These are phyloP conservation scores for Myxozyma neotropica DNA, from an alignment of 805 yeast species.

Conservation along the genomic window DNA sequence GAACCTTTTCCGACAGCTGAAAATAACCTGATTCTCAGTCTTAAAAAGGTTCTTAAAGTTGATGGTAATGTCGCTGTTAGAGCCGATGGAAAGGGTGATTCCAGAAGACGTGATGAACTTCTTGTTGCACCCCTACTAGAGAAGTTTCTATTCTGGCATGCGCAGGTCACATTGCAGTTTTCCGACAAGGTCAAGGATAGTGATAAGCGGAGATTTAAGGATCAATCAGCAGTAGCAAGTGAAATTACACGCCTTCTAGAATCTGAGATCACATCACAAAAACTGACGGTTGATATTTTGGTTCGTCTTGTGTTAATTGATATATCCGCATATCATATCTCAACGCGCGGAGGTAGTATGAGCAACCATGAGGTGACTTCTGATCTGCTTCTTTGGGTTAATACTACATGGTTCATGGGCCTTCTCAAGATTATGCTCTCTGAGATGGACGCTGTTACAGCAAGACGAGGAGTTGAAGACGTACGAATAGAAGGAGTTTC, in stretches of 20 bases:
- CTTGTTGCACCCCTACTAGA: slow-evolving; percentile 4
- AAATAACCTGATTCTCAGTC: slow-evolving; percentile 30
- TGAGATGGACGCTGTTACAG: not conserved
- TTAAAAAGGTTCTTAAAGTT: slow-evolving; percentile 20
- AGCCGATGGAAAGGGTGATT: slow-evolving; percentile 2
- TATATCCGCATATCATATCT: slow-evolving; percentile 20
- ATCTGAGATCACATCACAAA: slow-evolving; percentile 1
- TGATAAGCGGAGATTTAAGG: not conserved
- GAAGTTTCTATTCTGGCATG: slow-evolving; percentile 25
- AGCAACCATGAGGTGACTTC: not conserved
- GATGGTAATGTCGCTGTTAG: not conserved
- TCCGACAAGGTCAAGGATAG: not conserved
- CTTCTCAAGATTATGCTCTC: not conserved
- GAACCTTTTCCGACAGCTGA: slow-evolving; percentile 30
- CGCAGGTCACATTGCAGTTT: slow-evolving; percentile 4
- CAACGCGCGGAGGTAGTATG: slow-evolving; percentile 6
- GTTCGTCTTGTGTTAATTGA: slow-evolving; percentile 16
- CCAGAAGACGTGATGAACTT: slow-evolving; percentile 15
- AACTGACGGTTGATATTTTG: slow-evolving; percentile 20
- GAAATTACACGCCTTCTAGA: slow-evolving; percentile 6
- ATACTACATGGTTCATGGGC: slow-evolving; percentile 20
- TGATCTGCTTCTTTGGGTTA: not conserved
- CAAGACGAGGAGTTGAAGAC: not conserved
- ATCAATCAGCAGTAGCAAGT: not conserved
- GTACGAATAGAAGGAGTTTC: slow-evolving; percentile 8